Evolutionary conservation across 257 asterid genomes (phyloP), one percentile per base, ranked within the genome.

Genomic region (Ballota nigra): DNA sequence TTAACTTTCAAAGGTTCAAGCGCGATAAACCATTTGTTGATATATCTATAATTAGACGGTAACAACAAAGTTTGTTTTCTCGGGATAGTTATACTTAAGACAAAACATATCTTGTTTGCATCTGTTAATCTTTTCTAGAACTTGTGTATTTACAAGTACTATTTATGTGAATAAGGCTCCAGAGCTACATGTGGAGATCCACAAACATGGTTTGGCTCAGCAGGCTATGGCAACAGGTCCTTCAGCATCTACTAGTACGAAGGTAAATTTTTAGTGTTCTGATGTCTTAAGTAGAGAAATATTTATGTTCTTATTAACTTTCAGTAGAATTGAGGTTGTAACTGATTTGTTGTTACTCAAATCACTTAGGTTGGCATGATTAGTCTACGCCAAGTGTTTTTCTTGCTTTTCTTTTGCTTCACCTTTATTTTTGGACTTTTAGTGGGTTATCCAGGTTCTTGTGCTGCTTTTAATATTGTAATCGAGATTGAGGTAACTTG

Each of bases 211-310:
- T 75, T 75, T 85, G 52, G 77, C 72, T 62, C 96, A 87, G 84
- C 97, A 88, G 80, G 88, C 87, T 52, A 82, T 84, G 96, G 95
- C 78, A 53, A 63, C 91, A 31, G 92, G 91, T 23, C 92, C 97
- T 59, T 81, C 97, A n/a, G 60, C 95, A 18, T 82, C 97, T 57
- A 61, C 88, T 43, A 80, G 86, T 70, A 77, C 96, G 22, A 94
- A 86, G 97, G 99, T 94, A 66, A 65, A 26, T 33, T 45, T 4
- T 63, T 8, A 18, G 20, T 40, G 3, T 73, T 22, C 52, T 10
- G 31, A 26, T 45, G n/a, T n/a, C 13, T 53, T 20, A 31, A 5
- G 22, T 11, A 2, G 15, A 49, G 15, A 69, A 71, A n/a, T 69
- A 31, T 34, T 13, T 20, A 43, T 47, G 28, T 38, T 56, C 40